Evolutionary conservation across 1,284 basidiomycete species (phyloP), one percentile per base, ranked within the genome.

Genomic region (Tetrapyrgos nigripes): DNA sequence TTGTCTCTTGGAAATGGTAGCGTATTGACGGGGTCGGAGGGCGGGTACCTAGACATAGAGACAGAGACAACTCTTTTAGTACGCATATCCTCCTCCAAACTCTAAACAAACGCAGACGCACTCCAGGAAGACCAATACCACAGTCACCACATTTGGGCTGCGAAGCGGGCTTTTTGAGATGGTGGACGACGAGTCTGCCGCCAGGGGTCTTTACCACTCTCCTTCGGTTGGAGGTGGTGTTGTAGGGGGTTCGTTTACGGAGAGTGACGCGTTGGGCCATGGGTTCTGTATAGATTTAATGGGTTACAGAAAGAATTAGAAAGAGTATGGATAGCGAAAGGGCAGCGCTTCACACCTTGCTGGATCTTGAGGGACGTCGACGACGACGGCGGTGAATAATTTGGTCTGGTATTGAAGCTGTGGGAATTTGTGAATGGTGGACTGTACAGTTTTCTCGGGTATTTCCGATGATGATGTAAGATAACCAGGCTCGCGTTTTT

Each of bases 251-350:
- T 76, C 97, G 94, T 83, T 97, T 99, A 83, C 97, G 94, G 83
- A 99, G 93, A 70, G 96, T 98, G 73, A 99, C 96, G 77, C 97
- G 96, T 89, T 98, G 94, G 81, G 94, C 95, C 96, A 98, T 97
- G 84, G 44, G 21, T 29, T 31, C 53, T 54, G 26, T 28, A 24
- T 17, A n/a, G 50, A 8, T 13, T 21, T 26, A 45, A 21, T 33
- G 76, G 60, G 74, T 63, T 62, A 19, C 37, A 45, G 23, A n/a
- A 43, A 48, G 28, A 35, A 40, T 45, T 24, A 57, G 58, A 65
- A 69, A 57, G 52, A 46, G 49, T 43, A 33, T 17, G 29, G 29
- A 47, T 50, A 47, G 48, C 66, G 58, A 65, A 68, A 47, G 43
- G 27, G 47, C 40, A 53, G 31, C 43, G 53, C 44, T 57, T 50